Percentiles rank a stretch among this genome's conserved stretches.
These are phyloP conservation scores for Clarireedia monteithiana DNA, from an alignment of 2,329 filamentous ascomycete species.

Conservation along the genomic window DNA sequence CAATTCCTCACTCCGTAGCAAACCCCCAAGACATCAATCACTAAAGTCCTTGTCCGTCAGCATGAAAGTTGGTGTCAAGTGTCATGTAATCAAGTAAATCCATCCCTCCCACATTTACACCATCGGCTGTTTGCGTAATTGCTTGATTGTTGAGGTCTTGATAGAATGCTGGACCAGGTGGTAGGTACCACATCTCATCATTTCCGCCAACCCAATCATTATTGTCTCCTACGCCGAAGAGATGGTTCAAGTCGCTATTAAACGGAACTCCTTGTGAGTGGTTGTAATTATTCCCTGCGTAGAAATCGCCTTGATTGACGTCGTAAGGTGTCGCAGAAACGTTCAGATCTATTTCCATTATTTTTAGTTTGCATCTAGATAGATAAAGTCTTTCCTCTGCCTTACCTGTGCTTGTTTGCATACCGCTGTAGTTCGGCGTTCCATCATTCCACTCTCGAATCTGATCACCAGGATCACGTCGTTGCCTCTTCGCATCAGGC, in stretches of 20 bases:
- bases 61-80: conserved; percentile 37
- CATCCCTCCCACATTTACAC: conserved; percentile 58
- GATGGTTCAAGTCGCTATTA: conserved; percentile 21
- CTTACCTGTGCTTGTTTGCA: conserved; percentile 20
- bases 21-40: neutral
- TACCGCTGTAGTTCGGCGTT: conserved; percentile 20
- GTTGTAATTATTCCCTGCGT: conserved; percentile 34
- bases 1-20: too few relatives aligned
- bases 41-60: conserved; percentile 2
- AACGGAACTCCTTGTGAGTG: conserved; percentile 18
- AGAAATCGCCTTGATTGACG: conserved; percentile 45
- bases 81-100: conserved; percentile 63
- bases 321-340: conserved; percentile 60
- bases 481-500: conserved; percentile 28
- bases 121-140: conserved; percentile 60
- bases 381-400: neutral
- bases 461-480: conserved; percentile 17
- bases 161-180: conserved; percentile 55
- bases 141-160: conserved; percentile 56
- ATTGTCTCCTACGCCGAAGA: conserved; percentile 17
- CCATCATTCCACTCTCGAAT: conserved; percentile 26
- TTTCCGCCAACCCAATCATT: conserved; percentile 21
- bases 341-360: conserved; percentile 18
- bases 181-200: conserved; percentile 58
- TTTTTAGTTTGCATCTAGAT: neutral